These are phyloP conservation scores for Aspergillus intermedius DNA, from an alignment of 2,329 filamentous ascomycete genomes.

Conservation along the genomic window DNA sequence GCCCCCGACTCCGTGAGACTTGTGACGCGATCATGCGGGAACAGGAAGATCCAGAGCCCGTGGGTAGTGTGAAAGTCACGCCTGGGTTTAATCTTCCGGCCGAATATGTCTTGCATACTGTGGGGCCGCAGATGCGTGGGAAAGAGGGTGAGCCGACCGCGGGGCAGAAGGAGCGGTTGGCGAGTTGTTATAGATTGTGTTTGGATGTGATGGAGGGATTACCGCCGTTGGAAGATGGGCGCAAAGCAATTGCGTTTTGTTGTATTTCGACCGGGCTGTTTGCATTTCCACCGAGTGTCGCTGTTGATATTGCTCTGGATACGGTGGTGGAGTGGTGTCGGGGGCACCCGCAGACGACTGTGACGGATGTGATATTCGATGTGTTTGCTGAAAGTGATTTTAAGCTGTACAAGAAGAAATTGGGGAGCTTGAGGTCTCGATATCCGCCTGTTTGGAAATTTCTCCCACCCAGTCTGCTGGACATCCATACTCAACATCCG, in stretches of 20 bases:
- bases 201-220: conserved; percentile 9
- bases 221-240: conserved; percentile 7
- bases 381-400: conserved; percentile 13
- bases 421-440: neutral
- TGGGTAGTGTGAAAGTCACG: conserved; percentile 11
- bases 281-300: conserved; percentile 14
- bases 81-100: conserved; percentile 15
- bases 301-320: conserved; percentile 11
- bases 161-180: conserved; percentile 9
- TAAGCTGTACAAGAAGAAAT: conserved; percentile 7
- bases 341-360: conserved; percentile 6
- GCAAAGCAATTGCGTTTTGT: conserved; percentile 15
- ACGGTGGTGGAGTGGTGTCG: conserved; percentile 11
- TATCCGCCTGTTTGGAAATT: neutral
- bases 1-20: conserved; percentile 15
- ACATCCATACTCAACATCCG: neutral
- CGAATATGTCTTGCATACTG: conserved; percentile 14
- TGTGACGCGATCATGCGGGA: conserved; percentile 11
- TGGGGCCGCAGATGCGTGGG: conserved; percentile 13
- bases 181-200: conserved; percentile 12
- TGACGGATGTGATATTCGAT: conserved; percentile 18
- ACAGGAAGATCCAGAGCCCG: conserved; percentile 8
- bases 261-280: conserved; percentile 21
- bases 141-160: neutral
- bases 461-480: neutral